Conservation (phyloP, 2,329 filamentous ascomycete species). For the Colletotrichum camelliae region DNA sequence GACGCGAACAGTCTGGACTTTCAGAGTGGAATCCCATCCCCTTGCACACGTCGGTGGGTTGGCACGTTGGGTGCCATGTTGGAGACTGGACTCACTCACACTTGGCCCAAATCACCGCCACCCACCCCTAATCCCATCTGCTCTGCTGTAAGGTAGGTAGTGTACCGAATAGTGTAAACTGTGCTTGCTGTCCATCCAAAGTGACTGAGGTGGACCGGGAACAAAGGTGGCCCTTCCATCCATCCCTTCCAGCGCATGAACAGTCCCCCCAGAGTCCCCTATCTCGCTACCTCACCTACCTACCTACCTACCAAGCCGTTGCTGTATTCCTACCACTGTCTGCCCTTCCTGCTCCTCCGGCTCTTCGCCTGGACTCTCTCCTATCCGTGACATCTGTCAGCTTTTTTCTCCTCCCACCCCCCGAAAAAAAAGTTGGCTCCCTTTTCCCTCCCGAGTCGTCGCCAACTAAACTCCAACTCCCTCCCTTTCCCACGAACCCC, state of each 20-base stretch:
- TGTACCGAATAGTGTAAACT: neutral
- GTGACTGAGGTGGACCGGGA: neutral
- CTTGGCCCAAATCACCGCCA: neutral
- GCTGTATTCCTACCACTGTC: neutral
- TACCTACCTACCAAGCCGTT: neutral
- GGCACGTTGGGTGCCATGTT: neutral
- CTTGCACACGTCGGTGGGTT: neutral
- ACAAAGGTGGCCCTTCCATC: neutral
- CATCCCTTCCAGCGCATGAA: neutral
- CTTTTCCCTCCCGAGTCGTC: neutral
- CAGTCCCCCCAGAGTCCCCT: neutral
- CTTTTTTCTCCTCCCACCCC: constrained; percentile 10
- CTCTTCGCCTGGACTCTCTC: neutral
- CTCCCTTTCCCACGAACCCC: constrained; percentile 9
- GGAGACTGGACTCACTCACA: neutral
- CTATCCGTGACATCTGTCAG: constrained; percentile 20
- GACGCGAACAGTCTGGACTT: neutral
- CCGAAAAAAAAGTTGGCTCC: constrained; percentile 7
- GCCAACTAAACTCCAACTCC: neutral
- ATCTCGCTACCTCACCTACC: neutral
- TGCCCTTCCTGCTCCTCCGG: neutral
- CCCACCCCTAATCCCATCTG: neutral
- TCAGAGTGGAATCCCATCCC: neutral
- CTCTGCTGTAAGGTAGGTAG: too few species aligned
- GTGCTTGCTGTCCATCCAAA: neutral